A percentile compares a stretch with the other conserved stretches of the same genome.
These are phyloP conservation scores for Leucosporidium creatinivorum DNA, from an alignment of 768 basidiomycete species.

Conservation along the genomic window DNA sequence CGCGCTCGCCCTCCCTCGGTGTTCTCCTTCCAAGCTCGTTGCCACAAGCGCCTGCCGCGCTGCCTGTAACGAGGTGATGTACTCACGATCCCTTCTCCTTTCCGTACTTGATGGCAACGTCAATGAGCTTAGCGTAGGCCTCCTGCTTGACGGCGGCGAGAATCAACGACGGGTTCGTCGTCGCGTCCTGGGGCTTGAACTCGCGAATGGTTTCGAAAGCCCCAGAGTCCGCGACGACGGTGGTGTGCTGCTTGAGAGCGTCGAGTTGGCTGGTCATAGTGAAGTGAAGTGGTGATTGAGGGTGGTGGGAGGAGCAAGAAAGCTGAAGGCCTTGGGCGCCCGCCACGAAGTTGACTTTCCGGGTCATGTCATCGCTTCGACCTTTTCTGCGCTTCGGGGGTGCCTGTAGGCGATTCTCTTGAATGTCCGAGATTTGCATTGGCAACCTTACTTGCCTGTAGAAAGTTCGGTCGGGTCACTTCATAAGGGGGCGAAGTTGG, in stretches of 20 bases:
- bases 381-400: too few species aligned
- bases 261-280: conserved; percentile 44
- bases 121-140: conserved; percentile 72
- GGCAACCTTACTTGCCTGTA: too few species aligned
- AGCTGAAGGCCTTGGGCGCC: too few species aligned
- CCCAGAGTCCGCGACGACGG: conserved; percentile 85
- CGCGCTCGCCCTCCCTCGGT: not conserved
- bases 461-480: too few species aligned
- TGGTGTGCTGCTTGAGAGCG: conserved; percentile 78
- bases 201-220: conserved; percentile 63
- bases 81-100: conserved; percentile 69
- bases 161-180: conserved; percentile 81
- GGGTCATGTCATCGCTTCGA: too few species aligned
- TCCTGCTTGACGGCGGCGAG: conserved; percentile 86
- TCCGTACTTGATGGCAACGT: conserved; percentile 62
- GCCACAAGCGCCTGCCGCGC: not conserved
- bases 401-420: too few species aligned
- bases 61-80: too few species aligned
- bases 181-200: conserved; percentile 98
- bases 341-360: too few species aligned
- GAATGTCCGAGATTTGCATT: too few species aligned
- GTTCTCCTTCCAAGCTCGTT: too few species aligned
- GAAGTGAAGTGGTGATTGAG: not conserved
- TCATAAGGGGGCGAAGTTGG: too few species aligned
- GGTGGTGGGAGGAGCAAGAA: too few species aligned